Conservation (phyloP, 2,329 filamentous ascomycete species). For the Paracamarosporium sp. region DNA sequence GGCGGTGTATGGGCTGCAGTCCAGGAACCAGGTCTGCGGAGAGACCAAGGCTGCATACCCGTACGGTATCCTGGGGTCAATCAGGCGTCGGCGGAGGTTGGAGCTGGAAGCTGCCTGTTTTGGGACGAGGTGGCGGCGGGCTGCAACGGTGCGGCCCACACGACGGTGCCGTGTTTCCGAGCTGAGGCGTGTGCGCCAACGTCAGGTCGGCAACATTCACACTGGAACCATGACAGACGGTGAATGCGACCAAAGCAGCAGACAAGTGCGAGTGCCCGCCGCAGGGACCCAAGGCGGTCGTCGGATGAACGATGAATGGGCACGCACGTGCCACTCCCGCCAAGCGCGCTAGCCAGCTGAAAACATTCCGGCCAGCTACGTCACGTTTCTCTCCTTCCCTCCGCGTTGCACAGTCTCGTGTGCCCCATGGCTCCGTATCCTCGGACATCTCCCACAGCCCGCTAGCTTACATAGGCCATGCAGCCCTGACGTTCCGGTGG, state of each 20-base stretch:
- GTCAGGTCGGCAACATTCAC: not conserved
- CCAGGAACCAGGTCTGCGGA: not conserved
- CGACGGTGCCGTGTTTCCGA: not conserved
- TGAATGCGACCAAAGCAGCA: not conserved
- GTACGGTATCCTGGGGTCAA: not conserved
- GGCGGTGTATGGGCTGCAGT: too few relatives aligned
- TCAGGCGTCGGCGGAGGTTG: not conserved
- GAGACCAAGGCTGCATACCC: not conserved
- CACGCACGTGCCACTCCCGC: constrained; percentile 3
- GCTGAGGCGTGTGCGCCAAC: not conserved
- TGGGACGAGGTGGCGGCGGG: not conserved
- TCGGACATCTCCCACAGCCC: not conserved
- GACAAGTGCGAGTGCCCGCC: not conserved
- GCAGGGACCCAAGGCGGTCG: not conserved
- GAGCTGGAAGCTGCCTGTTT: not conserved
- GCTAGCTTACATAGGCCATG: constrained; percentile 2
- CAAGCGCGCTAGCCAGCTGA: constrained; percentile 10
- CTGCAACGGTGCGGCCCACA: constrained; percentile 1
- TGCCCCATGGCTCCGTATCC: not conserved
- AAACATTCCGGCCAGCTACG: constrained; percentile 5
- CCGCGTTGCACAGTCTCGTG: not conserved
- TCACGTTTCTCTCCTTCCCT: constrained; percentile 3
- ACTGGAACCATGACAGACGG: not conserved
- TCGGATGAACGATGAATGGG: not conserved
- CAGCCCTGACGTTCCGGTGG: not conserved